Conservation (phyloP, 1,284 basidiomycete genomes). For the Ustilago bromivora region DNA sequence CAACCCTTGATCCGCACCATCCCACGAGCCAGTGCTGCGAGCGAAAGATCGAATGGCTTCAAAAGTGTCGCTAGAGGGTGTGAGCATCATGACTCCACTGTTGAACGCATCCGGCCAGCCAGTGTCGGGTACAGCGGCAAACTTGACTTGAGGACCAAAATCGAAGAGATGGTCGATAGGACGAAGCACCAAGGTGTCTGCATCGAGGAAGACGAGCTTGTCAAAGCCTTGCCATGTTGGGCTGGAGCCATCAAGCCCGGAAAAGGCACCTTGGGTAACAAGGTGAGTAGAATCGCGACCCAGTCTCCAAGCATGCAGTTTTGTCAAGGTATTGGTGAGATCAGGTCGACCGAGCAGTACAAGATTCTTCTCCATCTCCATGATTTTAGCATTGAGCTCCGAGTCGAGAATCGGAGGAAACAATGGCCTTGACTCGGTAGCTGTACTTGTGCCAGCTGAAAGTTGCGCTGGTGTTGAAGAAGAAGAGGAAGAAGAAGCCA, state of each 20-base stretch:
- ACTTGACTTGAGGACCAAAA: conserved; percentile 43
- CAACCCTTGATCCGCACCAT: conserved; percentile 95
- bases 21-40: conserved; percentile 86
- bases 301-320: conserved; percentile 92
- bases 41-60: conserved; percentile 78
- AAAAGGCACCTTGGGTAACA: conserved; percentile 17
- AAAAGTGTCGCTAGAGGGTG: conserved; percentile 85
- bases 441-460: neutral
- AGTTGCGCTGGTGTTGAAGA: conserved; percentile 5
- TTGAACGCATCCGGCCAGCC: conserved; percentile 99
- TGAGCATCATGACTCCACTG: conserved; percentile 90
- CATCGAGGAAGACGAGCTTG: conserved; percentile 94
- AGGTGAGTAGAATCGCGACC: conserved; percentile 40
- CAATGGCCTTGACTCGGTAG: neutral
- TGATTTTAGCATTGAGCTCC: conserved; percentile 35
- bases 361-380: conserved; percentile 75
- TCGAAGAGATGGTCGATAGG: conserved; percentile 61
- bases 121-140: conserved; percentile 90
- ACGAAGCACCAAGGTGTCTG: conserved; percentile 87
- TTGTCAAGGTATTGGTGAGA: conserved; percentile 85
- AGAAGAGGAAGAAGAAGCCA: conserved; percentile 14
- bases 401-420: conserved; percentile 22
- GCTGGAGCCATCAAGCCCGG: neutral
- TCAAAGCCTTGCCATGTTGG: conserved; percentile 76
- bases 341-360: conserved; percentile 92